Evolutionary conservation across 768 basidiomycete species (phyloP).

Genomic region (Mycena kentingensis): DNA sequence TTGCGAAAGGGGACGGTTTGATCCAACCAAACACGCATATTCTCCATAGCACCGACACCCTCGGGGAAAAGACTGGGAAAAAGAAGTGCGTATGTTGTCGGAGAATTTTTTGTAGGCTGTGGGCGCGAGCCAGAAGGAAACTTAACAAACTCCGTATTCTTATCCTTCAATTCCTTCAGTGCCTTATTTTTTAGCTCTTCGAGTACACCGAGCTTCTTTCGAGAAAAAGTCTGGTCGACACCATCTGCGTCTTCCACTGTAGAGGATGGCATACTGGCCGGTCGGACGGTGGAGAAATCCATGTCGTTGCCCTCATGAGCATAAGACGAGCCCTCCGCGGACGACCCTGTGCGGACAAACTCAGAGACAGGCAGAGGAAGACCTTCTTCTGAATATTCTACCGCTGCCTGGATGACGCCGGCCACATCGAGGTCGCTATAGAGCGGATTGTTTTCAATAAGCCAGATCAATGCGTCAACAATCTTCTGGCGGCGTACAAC

Average conservation of each 20-base stretch:
- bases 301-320: conserved; percentile 18
- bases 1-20: conserved; percentile 4
- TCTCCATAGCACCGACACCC: conserved; percentile 25
- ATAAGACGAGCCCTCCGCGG: conserved; percentile 17
- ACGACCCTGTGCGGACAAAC: conserved; percentile 8
- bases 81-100: conserved; percentile 17
- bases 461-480: conserved; percentile 8
- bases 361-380: conserved; percentile 9
- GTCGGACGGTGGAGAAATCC: conserved; percentile 3
- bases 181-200: conserved; percentile 17
- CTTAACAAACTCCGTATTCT: conserved; percentile 16
- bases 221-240: conserved; percentile 15
- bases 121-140: conserved; percentile 18
- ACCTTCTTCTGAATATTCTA: conserved; percentile 18
- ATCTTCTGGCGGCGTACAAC: conserved; percentile 16
- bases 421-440: conserved; percentile 19
- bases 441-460: conserved; percentile 20
- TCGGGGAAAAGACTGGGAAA: conserved; percentile 28
- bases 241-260: conserved; percentile 20
- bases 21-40: conserved; percentile 4
- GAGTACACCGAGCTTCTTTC: too few relatives aligned
- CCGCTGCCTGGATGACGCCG: background rate
- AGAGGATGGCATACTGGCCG: conserved; percentile 8
- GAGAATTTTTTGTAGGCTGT: conserved; percentile 17
- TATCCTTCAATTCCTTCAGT: conserved; percentile 9